A percentile compares a stretch with the other conserved stretches of the same genome.
These are phyloP conservation scores for Paramecium caudatum DNA, from an alignment of 73 alveolate species.

Conservation along the genomic window DNA sequence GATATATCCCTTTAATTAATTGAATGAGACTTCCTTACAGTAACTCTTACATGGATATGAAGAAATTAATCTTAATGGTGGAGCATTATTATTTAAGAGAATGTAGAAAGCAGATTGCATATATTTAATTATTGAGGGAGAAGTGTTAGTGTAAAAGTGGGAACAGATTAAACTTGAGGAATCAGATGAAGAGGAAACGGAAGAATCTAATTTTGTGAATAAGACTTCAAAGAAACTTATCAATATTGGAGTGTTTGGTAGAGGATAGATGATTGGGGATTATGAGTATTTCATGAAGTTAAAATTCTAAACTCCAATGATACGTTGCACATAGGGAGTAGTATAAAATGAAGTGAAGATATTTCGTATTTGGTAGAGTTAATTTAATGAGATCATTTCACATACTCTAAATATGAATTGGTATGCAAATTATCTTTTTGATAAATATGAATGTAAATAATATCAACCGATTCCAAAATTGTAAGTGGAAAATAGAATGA, in stretches of 20 bases:
- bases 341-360: neutral
- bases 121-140: conserved; percentile 4
- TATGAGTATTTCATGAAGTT: neutral
- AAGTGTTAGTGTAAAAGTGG: conserved; percentile 22
- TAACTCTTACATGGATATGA: conserved; percentile 50
- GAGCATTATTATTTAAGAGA: conserved; percentile 29
- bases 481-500: neutral
- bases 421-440: conserved; percentile 14
- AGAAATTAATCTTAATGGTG: conserved; percentile 41
- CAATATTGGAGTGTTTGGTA: conserved; percentile 23
- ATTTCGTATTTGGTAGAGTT: neutral
- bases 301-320: neutral
- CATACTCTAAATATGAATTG: conserved; percentile 8
- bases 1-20: neutral
- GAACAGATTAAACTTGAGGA: neutral
- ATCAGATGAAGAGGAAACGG: neutral
- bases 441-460: neutral
- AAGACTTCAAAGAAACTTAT: neutral
- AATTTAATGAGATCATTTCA: neutral
- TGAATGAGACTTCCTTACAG: conserved; percentile 2
- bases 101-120: conserved; percentile 29
- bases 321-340: conserved; percentile 3
- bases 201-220: neutral
- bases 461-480: neutral
- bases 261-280: conserved; percentile 39